phyloP scores from a whole-genome alignment of 139 green algal species.

The Deuterostichococcus epilithicus region DNA sequence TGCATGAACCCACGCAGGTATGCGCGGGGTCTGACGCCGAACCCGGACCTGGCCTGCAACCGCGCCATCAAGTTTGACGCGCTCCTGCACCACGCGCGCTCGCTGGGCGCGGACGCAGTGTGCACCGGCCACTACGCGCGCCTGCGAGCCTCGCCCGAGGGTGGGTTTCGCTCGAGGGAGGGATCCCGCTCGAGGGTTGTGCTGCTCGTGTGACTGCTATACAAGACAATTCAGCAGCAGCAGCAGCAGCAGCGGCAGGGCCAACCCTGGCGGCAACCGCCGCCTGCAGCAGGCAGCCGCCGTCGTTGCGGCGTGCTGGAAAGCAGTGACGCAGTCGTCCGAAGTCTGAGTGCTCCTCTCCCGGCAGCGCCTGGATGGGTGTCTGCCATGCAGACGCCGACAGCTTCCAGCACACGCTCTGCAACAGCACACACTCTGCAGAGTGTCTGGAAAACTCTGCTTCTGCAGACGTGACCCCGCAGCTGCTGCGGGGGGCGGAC shows the following conservation, averaged over 20 bases:
- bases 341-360: no score
- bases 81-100: conserved; percentile 41
- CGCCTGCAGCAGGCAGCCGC: no score
- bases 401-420: no score
- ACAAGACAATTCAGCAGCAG: background rate
- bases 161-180: background rate
- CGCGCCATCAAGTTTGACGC: conserved; percentile 79
- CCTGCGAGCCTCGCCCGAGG: conserved; percentile 13
- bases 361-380: no score
- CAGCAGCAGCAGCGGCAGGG: background rate
- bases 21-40: conserved; percentile 63
- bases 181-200: background rate
- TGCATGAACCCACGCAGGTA: conserved; percentile 22
- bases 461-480: background rate
- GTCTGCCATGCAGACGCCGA: no score
- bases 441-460: no score
- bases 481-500: conserved; percentile 59
- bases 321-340: no score
- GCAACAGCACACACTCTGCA: no score
- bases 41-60: conserved; percentile 87
- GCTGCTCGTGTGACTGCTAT: background rate
- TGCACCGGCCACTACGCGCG: conserved; percentile 77
- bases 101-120: conserved; percentile 51
- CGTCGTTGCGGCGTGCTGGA: no score
- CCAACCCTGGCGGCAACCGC: background rate